Base-by-base conservation (phyloP, 2,329 filamentous ascomycete genomes). In the Penicillium sp. region DNA sequence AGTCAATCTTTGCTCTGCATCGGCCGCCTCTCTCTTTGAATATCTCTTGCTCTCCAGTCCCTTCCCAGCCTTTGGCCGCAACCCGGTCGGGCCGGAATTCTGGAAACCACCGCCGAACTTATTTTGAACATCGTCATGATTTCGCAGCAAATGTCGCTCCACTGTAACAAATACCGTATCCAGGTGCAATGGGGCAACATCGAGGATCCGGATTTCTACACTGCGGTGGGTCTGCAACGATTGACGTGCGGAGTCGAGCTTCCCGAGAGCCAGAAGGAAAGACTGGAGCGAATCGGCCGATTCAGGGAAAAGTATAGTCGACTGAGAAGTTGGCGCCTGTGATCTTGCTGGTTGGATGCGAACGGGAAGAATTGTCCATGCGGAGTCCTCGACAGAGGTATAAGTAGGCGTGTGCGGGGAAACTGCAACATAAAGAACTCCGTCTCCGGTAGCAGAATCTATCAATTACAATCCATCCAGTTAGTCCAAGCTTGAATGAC, bases 121-220 rank as follows among this genome's bases (percentile, higher is more conserved):
- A 49, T 85, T 89, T 71, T 96, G 90, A 47, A 92, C 88, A 70
- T 92, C 87, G 68, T 96, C 90, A 45, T 96, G 79, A 67, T 90
- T 87, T 63, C 87, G 86, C 41, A 95, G 84, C 7, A 93, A 82
- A 55, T 95, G 88, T 48, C 86, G 89, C 70, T 97, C 92, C 7
- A 97, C 81, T 49, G 85, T 91, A 56, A 98, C 90, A 70, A 91
- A 96, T 16, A 98, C 84, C 0, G 90, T 91, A 59, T 97, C 91
- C 26, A 98, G 79, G 2, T 87, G 83, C 26, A 98, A 76, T 1
- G 93, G 90, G 9, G 88, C 83, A 8, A 95, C 90, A 70, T 96
- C 90, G 56, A 96, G 80, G 26, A 96, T 83, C 56, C 91, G 82
- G 60, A 98, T 89, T 73, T 97, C 93, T 62, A 97, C 89, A 9